phyloP scores from a whole-genome alignment of 768 basidiomycete species.

The Rhodotorula kratochvilovae region DNA sequence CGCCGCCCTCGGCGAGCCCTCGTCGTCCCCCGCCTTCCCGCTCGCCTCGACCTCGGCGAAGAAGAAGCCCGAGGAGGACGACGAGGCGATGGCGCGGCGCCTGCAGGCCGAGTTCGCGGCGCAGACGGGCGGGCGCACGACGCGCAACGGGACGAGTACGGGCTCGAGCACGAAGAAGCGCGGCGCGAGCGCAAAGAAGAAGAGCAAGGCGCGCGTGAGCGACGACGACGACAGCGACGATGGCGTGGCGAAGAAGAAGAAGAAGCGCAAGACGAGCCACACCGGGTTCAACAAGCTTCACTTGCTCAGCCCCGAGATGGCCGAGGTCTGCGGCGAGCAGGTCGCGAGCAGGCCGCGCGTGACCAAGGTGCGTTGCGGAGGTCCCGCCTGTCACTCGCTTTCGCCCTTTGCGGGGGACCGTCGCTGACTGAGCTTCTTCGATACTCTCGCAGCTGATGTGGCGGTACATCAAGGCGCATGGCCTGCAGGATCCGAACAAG shows the following conservation, averaged over 20 bases:
- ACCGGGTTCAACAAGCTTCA: slow-evolving; percentile 27
- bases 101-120: slow-evolving; percentile 12
- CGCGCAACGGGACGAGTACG: background rate
- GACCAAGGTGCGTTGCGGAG: slow-evolving; percentile 8
- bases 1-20: background rate
- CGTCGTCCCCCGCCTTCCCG: slow-evolving; percentile 8
- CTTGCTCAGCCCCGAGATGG: slow-evolving; percentile 4
- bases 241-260: slow-evolving; percentile 9
- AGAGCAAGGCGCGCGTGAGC: slow-evolving; percentile 15
- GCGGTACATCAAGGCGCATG: slow-evolving; percentile 27
- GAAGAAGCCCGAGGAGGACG: background rate
- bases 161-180: background rate
- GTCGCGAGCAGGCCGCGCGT: slow-evolving; percentile 15
- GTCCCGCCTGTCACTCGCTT: background rate
- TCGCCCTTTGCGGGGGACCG: background rate
- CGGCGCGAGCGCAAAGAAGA: slow-evolving; percentile 8
- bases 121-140: background rate
- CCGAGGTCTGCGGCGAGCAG: slow-evolving; percentile 11
- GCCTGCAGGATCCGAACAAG: slow-evolving; percentile 18
- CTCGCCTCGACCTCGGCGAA: background rate
- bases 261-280: slow-evolving; percentile 9
- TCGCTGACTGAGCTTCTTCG: background rate
- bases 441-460: background rate
- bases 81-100: slow-evolving; percentile 14
- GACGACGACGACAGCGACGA: slow-evolving; percentile 3